Evolutionary conservation across 2,329 filamentous ascomycete genomes (phyloP).

Genomic region (Fusarium secorum): DNA sequence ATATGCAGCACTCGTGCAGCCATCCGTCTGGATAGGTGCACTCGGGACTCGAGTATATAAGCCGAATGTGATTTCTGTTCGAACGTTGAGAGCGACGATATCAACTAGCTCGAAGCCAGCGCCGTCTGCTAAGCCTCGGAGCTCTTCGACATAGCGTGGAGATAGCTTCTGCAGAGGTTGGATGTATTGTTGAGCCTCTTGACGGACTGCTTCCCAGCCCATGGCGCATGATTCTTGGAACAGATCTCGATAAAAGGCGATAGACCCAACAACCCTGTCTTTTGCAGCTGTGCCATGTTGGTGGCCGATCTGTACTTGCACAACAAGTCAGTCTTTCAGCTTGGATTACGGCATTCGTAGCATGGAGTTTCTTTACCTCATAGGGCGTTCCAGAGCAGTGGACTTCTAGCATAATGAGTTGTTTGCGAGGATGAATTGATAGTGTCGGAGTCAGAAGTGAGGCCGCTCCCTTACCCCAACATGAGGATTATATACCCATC

Average conservation of each 20-base stretch:
- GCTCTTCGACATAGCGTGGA: slow-evolving; percentile 46
- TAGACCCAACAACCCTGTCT: slow-evolving; percentile 17
- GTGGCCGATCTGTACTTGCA: slow-evolving; percentile 15
- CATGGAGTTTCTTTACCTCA: neutral
- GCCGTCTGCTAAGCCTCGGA: slow-evolving; percentile 62
- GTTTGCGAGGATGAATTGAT: too few species aligned
- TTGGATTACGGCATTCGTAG: rapidly evolving
- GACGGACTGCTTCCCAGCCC: slow-evolving; percentile 19
- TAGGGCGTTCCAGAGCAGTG: slow-evolving; percentile 22
- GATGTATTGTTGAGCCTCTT: slow-evolving; percentile 24
- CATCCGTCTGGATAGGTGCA: slow-evolving; percentile 51
- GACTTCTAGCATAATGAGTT: slow-evolving; percentile 11
- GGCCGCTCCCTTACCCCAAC: slow-evolving; percentile 2
- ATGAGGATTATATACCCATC: neutral
- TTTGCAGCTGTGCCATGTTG: slow-evolving; percentile 25
- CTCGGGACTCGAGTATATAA: slow-evolving; percentile 49
- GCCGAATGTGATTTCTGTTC: slow-evolving; percentile 53
- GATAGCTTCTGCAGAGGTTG: slow-evolving; percentile 7
- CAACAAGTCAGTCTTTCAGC: rapidly evolving
- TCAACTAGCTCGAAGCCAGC: slow-evolving; percentile 55
- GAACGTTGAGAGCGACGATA: slow-evolving; percentile 63
- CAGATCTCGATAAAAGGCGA: slow-evolving; percentile 23
- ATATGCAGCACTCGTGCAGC: slow-evolving; percentile 63
- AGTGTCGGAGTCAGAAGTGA: neutral
- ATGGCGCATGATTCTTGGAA: slow-evolving; percentile 30